Evolutionary conservation across 2,329 filamentous ascomycete species (phyloP), one percentile per base, ranked within the genome.

Genomic region (Ceratocystis eucalypticola): DNA sequence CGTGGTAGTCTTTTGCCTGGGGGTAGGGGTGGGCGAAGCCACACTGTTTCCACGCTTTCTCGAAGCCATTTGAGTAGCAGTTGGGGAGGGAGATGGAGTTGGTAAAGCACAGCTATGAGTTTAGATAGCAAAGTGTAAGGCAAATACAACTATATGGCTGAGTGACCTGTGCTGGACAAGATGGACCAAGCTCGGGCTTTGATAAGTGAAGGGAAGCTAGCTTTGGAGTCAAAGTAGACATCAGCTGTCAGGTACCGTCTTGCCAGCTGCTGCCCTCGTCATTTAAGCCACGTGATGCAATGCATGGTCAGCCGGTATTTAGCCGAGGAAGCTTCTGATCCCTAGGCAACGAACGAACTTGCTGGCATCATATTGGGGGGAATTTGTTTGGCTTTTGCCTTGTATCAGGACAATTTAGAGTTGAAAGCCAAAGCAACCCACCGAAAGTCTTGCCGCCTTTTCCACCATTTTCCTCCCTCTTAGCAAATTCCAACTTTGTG

Each of bases 31-130:
- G 44, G 65, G 46, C 45, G 65, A 62, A 20, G 53, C 61, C 45
- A 62, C 10, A 46, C 63, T 66, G 41, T 66, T 64, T 10, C 64
- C 66, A 28, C 66, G 66, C 25, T 66, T 68, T n/a, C 64, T 45
- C 15, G 66, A 62, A 48, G 62, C 62, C 66, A 67, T 67, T 59
- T 22, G 48, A 22, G 37, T 20, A 28, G 22, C 8, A 48, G 55
- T 37, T 30, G 61, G 15, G 45, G 15, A 8, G 37, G 25, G 25
- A 20, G 45, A 6, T 25, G 50, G n/a, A 44, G 22, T 10, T 62
- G 22, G 59, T 15, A 12, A 62, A 22, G 41, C 5, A 15, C 41
- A n/a, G n/a, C 28, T 22, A 25, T 12, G 5, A 8, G 5, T 5
- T n/a, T 22, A 20, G 46, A 22, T n/a, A 22, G 46, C 46, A 20